Conservation (phyloP, 192 early-diverging fungal species). For the Spinellus fusiger region DNA sequence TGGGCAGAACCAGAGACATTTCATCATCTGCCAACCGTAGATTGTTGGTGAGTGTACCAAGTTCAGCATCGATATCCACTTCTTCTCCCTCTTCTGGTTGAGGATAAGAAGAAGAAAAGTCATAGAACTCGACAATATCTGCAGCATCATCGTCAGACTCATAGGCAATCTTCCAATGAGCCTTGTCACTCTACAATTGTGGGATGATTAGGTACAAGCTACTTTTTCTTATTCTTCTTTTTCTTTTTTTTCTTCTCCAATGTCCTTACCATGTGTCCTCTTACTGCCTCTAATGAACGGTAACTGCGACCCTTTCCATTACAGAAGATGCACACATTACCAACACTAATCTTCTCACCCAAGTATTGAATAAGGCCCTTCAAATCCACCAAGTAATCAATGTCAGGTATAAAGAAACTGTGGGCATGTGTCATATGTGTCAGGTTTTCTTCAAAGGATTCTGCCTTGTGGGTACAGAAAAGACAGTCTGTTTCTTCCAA, state of each 20-base stretch:
- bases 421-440: slow-evolving; percentile 89
- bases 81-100: slow-evolving; percentile 41
- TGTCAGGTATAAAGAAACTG: slow-evolving; percentile 95
- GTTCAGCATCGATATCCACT: slow-evolving; percentile 40
- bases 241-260: too few species aligned
- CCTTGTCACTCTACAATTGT: slow-evolving; percentile 68
- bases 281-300: slow-evolving; percentile 86
- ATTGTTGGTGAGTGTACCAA: slow-evolving; percentile 27
- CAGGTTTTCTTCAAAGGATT: slow-evolving; percentile 69
- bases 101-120: slow-evolving; percentile 86
- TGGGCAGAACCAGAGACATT: slow-evolving; percentile 82
- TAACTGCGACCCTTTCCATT: slow-evolving; percentile 83
- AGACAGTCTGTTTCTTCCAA: slow-evolving; percentile 79
- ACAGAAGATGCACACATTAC: slow-evolving; percentile 94
- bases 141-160: slow-evolving; percentile 86
- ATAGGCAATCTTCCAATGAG: slow-evolving; percentile 95
- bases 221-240: background rate
- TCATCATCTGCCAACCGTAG: slow-evolving; percentile 69
- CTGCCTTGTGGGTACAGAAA: slow-evolving; percentile 75
- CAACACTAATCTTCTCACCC: slow-evolving; percentile 91
- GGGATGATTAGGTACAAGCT: background rate
- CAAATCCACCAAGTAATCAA: slow-evolving; percentile 87
- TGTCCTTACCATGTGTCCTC: slow-evolving; percentile 77
- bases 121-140: slow-evolving; percentile 94
- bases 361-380: slow-evolving; percentile 87